Percentiles rank a stretch among this genome's conserved stretches.
These are phyloP conservation scores for Psidium friedrichsthalianum DNA, from an alignment of 345 rosid genomes.

Conservation along the genomic window DNA sequence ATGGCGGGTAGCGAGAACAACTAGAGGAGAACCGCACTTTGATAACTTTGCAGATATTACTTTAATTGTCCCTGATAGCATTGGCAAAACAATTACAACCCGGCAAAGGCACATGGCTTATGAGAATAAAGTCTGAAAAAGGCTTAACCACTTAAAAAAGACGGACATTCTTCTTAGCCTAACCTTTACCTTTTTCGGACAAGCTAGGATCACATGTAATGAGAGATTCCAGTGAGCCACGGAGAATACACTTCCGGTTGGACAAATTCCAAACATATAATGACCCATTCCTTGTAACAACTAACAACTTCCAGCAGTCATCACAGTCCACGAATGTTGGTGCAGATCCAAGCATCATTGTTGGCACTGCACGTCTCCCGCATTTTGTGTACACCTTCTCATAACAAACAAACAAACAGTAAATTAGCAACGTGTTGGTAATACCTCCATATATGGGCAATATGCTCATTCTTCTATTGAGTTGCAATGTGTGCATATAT, in stretches of 20 bases:
- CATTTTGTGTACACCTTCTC: constrained; percentile 82
- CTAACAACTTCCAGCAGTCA: constrained; percentile 80
- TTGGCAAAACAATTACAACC: not conserved
- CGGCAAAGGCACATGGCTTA: not conserved
- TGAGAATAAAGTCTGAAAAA: not conserved
- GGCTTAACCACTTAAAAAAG: not conserved
- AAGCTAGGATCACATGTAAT: constrained; percentile 38
- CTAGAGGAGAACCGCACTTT: constrained; percentile 89
- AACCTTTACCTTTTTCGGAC: constrained; percentile 43
- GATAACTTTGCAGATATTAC: constrained; percentile 90
- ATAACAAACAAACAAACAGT: not conserved
- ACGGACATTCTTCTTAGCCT: not conserved
- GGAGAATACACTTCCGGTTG: constrained; percentile 62
- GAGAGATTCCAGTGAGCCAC: constrained; percentile 70
- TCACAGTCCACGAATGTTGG: constrained; percentile 90
- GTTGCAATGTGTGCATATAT: not conserved
- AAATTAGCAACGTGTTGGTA: not conserved
- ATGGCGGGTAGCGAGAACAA: constrained; percentile 90
- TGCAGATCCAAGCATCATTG: constrained; percentile 95
- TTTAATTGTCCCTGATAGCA: constrained; percentile 62
- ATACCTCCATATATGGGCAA: not conserved
- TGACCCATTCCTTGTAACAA: constrained; percentile 83
- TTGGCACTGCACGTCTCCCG: constrained; percentile 93
- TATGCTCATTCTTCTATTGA: not conserved
- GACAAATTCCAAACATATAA: constrained; percentile 83